phyloP scores from a whole-genome alignment of 768 basidiomycete species.

The Tulasnella sp. region DNA sequence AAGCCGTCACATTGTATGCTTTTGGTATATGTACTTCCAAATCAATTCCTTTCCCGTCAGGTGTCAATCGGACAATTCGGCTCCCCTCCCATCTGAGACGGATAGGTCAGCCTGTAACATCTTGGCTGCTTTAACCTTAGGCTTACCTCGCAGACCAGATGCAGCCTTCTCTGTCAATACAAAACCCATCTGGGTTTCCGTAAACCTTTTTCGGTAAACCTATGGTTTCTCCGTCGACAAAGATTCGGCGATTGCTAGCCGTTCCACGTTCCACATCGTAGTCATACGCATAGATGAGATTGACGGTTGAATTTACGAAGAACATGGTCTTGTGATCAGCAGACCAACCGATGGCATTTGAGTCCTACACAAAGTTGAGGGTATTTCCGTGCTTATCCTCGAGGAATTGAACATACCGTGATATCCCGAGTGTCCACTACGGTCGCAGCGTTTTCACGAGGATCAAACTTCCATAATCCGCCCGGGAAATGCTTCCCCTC shows the following conservation, averaged over 20 bases:
- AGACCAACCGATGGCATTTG: conserved; percentile 56
- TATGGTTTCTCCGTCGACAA: conserved; percentile 44
- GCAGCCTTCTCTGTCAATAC: conserved; percentile 49
- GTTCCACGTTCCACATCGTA: conserved; percentile 43
- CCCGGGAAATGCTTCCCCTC: conserved; percentile 39
- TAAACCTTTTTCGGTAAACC: conserved; percentile 26
- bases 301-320: conserved; percentile 56
- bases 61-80: conserved; percentile 42
- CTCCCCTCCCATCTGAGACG: conserved; percentile 55
- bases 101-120: not conserved
- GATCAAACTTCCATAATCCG: conserved; percentile 48
- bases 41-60: conserved; percentile 39
- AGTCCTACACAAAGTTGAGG: conserved; percentile 30
- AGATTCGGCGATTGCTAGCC: conserved; percentile 43
- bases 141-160: conserved; percentile 52
- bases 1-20: conserved; percentile 53
- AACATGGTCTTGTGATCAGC: conserved; percentile 54
- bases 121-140: conserved; percentile 12
- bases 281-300: conserved; percentile 57
- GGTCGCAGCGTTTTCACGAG: conserved; percentile 33
- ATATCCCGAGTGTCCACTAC: conserved; percentile 54
- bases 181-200: conserved; percentile 42
- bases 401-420: conserved; percentile 33
- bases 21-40: conserved; percentile 47
- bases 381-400: not conserved